A percentile compares a stretch with the other conserved stretches of the same genome.
These are phyloP conservation scores for Aspergillus hiratsukae DNA, from an alignment of 2,329 filamentous ascomycete species.

Conservation along the genomic window DNA sequence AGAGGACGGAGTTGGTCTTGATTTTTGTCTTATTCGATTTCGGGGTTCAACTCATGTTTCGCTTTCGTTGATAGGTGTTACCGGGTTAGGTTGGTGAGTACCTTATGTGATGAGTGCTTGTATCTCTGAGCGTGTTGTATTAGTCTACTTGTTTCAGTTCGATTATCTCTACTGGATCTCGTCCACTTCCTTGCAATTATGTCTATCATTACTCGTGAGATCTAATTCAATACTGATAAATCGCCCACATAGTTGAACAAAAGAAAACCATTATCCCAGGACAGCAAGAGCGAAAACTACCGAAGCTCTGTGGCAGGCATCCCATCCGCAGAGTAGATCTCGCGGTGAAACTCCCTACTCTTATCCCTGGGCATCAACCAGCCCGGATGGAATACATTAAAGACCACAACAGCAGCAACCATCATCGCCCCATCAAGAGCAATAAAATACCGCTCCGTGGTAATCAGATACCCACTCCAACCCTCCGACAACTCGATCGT, in stretches of 20 bases:
- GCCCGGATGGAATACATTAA: slow-evolving; percentile 44
- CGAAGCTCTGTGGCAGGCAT: slow-evolving; percentile 9
- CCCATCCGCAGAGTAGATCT: slow-evolving; percentile 9
- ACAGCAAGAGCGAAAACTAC: not conserved
- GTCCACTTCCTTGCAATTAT: not conserved
- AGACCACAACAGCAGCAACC: slow-evolving; percentile 43
- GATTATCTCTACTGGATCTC: not conserved
- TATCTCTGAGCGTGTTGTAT: not conserved
- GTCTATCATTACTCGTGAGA: not conserved
- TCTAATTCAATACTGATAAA: not conserved
- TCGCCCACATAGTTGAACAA: not conserved
- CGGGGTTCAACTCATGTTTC: not conserved
- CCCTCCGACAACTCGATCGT: slow-evolving; percentile 49
- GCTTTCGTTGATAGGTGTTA: not conserved
- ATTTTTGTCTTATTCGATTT: not conserved
- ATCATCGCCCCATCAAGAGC: slow-evolving; percentile 49
- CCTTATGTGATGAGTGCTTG: not conserved
- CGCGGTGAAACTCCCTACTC: slow-evolving; percentile 5
- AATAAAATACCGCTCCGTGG: slow-evolving; percentile 48
- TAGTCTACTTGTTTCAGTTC: not conserved
- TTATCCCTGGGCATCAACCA: slow-evolving; percentile 31
- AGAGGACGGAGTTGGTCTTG: not conserved
- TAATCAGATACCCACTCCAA: slow-evolving; percentile 49
- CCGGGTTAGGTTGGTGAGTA: not conserved
- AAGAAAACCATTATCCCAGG: not conserved